These are phyloP conservation scores for Starmerella powellii DNA, from an alignment of 805 yeast genomes.

Conservation along the genomic window DNA sequence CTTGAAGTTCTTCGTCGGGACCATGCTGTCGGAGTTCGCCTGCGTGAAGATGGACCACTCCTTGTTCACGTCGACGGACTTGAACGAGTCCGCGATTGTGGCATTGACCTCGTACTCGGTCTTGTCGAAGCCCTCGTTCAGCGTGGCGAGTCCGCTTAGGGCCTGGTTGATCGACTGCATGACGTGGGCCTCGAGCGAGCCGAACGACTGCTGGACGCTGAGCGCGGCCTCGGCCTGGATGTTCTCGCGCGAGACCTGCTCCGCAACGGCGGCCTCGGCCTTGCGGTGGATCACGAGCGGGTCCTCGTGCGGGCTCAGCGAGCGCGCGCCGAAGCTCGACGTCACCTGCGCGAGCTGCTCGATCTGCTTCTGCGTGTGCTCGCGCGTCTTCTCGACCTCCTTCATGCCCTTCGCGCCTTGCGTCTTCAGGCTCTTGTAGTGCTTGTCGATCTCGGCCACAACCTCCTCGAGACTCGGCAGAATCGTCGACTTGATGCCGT, in stretches of 20 bases:
- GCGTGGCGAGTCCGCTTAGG: conserved; percentile 27
- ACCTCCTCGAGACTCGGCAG: conserved; percentile 37
- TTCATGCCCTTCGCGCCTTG: conserved; percentile 30
- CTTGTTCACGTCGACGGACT: conserved; percentile 29
- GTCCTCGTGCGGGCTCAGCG: conserved; percentile 33
- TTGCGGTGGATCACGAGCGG: conserved; percentile 37
- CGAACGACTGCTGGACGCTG: conserved; percentile 33
- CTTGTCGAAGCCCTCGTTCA: conserved; percentile 28
- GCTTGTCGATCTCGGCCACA: conserved; percentile 33
- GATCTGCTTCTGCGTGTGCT: conserved; percentile 31
- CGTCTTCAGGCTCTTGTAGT: conserved; percentile 33
- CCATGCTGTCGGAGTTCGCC: conserved; percentile 29
- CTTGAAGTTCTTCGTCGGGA: conserved; percentile 29
- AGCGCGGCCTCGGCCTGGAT: conserved; percentile 35
- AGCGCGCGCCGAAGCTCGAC: conserved; percentile 29
- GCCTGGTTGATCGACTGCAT: conserved; percentile 34
- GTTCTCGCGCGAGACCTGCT: conserved; percentile 38
- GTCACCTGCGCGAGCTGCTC: conserved; percentile 29
- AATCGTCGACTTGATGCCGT: conserved; percentile 30
- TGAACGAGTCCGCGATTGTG: conserved; percentile 28
- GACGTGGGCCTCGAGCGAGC: conserved; percentile 35
- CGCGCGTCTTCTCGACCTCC: conserved; percentile 31
- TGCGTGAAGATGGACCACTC: conserved; percentile 38
- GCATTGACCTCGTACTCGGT: conserved; percentile 26
- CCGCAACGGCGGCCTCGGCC: conserved; percentile 30